These are phyloP conservation scores for Gossypium stocksii DNA, from an alignment of 345 rosid species.

Conservation along the genomic window DNA sequence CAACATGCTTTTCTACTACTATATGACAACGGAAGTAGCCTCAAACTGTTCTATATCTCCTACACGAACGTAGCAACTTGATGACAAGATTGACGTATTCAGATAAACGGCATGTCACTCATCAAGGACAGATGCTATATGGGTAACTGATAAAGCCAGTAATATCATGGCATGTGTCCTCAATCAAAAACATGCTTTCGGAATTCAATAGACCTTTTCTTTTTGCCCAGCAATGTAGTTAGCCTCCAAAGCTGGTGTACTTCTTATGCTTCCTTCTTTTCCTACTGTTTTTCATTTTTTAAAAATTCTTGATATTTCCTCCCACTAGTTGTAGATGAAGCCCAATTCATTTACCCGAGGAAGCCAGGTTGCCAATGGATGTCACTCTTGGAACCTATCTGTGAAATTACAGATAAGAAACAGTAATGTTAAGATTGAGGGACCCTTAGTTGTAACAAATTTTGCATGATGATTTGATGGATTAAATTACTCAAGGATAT, in stretches of 20 bases:
- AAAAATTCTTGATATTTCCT: background rate
- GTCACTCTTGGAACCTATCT: constrained; percentile 37
- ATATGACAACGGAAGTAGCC: background rate
- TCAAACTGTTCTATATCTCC: constrained; percentile 3
- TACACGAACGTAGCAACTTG: background rate
- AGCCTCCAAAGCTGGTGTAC: constrained; percentile 15
- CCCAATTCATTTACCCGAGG: background rate
- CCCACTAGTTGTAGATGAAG: constrained; percentile 3
- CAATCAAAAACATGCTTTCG: constrained; percentile 19
- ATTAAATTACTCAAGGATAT: background rate
- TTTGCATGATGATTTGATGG: background rate
- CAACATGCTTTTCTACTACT: background rate
- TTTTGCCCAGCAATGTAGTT: background rate
- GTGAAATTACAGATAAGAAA: constrained; percentile 11
- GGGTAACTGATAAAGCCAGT: background rate
- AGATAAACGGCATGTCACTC: constrained; percentile 12
- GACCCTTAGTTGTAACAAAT: background rate
- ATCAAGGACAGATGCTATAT: constrained; percentile 10
- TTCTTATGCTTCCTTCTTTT: constrained; percentile 6
- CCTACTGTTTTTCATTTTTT: background rate
- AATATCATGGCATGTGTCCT: background rate
- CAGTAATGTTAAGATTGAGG: background rate
- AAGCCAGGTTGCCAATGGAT: constrained; percentile 1
- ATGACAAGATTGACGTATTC: constrained; percentile 11
- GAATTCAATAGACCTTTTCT: constrained; percentile 16